Evolutionary conservation across 805 yeast genomes (phyloP), one percentile per base, ranked within the genome.

Genomic region (Cyberlindnera bimundalis): DNA sequence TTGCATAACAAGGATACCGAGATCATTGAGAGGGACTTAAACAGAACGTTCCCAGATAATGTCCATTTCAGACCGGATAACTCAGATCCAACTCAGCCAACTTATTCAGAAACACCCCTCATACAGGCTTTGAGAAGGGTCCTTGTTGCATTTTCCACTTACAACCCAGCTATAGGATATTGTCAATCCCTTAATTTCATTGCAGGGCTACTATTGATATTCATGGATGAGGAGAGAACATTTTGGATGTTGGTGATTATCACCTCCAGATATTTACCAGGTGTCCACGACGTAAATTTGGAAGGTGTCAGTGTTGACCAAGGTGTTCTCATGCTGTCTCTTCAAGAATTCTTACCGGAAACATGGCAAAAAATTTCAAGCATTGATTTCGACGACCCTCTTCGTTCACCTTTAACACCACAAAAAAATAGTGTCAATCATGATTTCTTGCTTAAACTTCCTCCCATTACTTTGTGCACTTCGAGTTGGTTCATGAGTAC

Each of bases 401-500:
- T 19, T 4, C 24, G 37, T 35, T 20, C 35, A 9, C 5, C 71
- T 29, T 16, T 36, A 34, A 29, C 35, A 14, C 17, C 20, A 19
- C 6, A 10, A 11, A 32, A 32, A 23, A 23, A 5, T n/a, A 32
- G 39, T 4, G 9, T 59, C 14, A 65, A 50, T 23, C 56, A 67
- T 33, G 70, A 74, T 55, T 80, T 86, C 45, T 70, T 91, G 24
- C 71, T 78, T 13, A 81, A 84, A 50, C 65, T 90, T 32, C 98
- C 99, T 1, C 96, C 97, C 2, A 75, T 93, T 4, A 85, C 96
- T 1, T 70, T 93, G 33, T 93, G 95, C 51, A 93, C 98, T 1
- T 91, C 96, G 0, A 81, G 96, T 40, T 93, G 99, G 99, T 93
- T 93, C 58, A 91, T 93, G 98, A 85, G 96, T 53, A 76, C 87